Evolutionary conservation across 2,329 filamentous ascomycete species (phyloP).

Genomic region (Coniochaeta sp.): DNA sequence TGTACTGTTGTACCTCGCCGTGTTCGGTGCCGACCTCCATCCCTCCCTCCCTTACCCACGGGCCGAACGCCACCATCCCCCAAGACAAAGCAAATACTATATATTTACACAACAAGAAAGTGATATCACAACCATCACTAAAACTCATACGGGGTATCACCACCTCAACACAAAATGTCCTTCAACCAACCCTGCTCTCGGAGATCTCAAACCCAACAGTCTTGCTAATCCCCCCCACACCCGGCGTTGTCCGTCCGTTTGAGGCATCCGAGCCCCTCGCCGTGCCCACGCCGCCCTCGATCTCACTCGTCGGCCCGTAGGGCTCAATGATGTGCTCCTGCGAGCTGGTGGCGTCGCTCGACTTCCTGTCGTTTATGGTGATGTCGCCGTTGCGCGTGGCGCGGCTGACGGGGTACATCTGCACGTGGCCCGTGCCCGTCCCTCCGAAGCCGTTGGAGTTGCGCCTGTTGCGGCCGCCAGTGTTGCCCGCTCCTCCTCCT

Average conservation of each 20-base stretch:
- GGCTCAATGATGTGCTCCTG: conserved; percentile 1
- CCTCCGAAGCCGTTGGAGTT: not conserved
- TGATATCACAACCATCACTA: too few species aligned
- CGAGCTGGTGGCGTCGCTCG: not conserved
- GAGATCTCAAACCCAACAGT: not conserved
- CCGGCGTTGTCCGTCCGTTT: not conserved
- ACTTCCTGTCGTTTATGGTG: not conserved
- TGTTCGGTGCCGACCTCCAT: too few species aligned
- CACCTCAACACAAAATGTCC: too few species aligned
- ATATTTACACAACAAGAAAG: too few species aligned
- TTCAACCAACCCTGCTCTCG: not conserved
- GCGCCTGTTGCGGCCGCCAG: too few species aligned
- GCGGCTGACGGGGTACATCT: not conserved
- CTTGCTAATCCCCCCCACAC: not conserved
- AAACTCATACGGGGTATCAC: too few species aligned
- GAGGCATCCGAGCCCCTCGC: too few species aligned
- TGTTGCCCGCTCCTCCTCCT: too few species aligned
- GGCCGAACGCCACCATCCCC: too few species aligned
- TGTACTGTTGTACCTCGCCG: too few species aligned
- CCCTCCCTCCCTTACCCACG: too few species aligned
- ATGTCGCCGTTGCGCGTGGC: not conserved
- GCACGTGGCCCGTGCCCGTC: not conserved
- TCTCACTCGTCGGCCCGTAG: not conserved
- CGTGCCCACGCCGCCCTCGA: not conserved
- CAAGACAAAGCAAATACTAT: too few species aligned